Evolutionary conservation across 441 rosid species (phyloP), one percentile per base, ranked within the genome.

Genomic region (Adansonia rubrostipa): DNA sequence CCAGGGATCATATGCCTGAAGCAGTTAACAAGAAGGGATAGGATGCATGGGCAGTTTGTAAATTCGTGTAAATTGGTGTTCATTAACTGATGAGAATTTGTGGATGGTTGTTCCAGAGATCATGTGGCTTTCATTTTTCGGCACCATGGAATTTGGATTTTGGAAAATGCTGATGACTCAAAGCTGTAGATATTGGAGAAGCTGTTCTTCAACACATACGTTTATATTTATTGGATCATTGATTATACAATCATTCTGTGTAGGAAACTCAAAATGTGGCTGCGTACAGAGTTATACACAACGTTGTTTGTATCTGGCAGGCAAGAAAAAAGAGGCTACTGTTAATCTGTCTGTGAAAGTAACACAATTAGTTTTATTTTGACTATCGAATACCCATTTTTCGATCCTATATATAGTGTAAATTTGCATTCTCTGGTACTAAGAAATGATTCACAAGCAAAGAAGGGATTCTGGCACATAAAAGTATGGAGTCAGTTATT

Each of bases 1-100:
- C 84, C 76, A 6, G 66, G 10, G 56, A 76, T 74, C 20, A 67
- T 76, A 62, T 83, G 89, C 86, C 54, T 73, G 82, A 82, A 79
- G 80, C 89, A 82, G 79, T 71, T 75, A 13, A 56, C 19, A 10
- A 17, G 51, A 62, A 79, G 64, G 14, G 48, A 73, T 11, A 83
- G 70, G 63, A 57, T 51, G 22, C 20, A 77, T 2, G 78, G 79
- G 74, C 83, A 28, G 24, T 62, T 11, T 80, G 80, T 58, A 69
- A 82, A 58, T 80, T 84, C 84, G 4, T 76, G 69, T 19, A 67
- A 86, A 78, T 56, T 80, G 76, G 10, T 86, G 69, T 74, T 62
- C 75, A 75, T 88, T 50, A 63, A 15, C 63, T 79, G 86, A 82
- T 4, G 53, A 33, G 71, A 61, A 36, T 48, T 10, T 48, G 3